Conservation (phyloP, 73 alveolate species). For the Durusdinium trenchii region DNA sequence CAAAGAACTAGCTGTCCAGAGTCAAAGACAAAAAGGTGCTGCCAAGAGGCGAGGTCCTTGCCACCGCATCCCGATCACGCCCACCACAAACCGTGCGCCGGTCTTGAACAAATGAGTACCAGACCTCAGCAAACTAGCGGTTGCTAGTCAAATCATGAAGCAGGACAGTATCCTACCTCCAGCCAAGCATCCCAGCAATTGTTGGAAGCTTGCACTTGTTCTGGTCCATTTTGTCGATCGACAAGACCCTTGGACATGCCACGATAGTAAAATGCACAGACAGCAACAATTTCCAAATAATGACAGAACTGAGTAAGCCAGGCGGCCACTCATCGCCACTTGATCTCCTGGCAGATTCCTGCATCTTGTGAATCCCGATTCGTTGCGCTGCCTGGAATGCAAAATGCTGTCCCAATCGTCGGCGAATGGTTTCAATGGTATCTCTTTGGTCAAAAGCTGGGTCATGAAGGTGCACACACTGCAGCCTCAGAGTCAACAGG, state of each 20-base stretch:
- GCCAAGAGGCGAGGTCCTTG: background rate
- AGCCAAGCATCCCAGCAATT: background rate
- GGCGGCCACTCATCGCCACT: no score
- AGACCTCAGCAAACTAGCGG: background rate
- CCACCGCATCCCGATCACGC: background rate
- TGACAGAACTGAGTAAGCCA: no score
- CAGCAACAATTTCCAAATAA: background rate
- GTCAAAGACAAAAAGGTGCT: no score
- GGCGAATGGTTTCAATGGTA: background rate
- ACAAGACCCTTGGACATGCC: background rate
- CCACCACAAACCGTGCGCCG: background rate
- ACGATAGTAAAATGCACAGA: background rate
- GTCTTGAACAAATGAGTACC: background rate
- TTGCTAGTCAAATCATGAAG: no score
- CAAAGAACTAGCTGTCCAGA: no score
- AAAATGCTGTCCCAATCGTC: background rate
- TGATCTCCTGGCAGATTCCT: background rate
- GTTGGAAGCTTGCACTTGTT: background rate
- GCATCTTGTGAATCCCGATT: background rate
- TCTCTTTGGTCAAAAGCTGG: background rate
- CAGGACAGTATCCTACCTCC: no score
- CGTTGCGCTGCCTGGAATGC: background rate
- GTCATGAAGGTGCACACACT: no score
- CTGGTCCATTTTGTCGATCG: slow-evolving; percentile 1
- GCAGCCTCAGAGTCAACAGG: no score